These are phyloP conservation scores for Baorangia bicolor DNA, from an alignment of 768 basidiomycete species.

Conservation along the genomic window DNA sequence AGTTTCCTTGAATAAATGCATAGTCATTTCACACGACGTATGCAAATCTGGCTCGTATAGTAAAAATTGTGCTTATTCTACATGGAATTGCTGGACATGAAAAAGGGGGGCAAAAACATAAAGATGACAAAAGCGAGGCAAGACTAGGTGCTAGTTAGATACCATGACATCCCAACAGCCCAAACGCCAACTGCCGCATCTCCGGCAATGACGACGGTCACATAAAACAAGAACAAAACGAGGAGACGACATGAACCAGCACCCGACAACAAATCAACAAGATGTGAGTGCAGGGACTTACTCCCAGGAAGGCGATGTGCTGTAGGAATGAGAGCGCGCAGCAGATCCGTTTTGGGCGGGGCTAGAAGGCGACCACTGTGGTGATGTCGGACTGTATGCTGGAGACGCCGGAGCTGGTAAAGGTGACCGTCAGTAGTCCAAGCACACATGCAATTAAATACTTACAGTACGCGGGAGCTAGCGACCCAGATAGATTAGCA, in stretches of 20 bases:
- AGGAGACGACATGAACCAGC: slow-evolving; percentile 10
- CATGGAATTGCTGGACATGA: slow-evolving; percentile 33
- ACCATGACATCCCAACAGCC: slow-evolving; percentile 12
- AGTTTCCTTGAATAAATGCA: slow-evolving; percentile 1
- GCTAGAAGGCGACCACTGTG: slow-evolving; percentile 80
- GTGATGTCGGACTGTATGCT: slow-evolving; percentile 83
- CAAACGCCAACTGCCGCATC: slow-evolving; percentile 1
- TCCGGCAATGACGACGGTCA: slow-evolving; percentile 7
- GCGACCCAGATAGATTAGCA: slow-evolving; percentile 4
- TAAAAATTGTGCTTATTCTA: slow-evolving; percentile 35
- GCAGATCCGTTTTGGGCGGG: slow-evolving; percentile 57
- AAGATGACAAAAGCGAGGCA: slow-evolving; percentile 14
- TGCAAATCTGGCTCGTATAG: slow-evolving; percentile 21
- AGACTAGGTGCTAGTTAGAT: slow-evolving; percentile 26
- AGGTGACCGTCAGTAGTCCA: slow-evolving; percentile 15
- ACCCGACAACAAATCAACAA: slow-evolving; percentile 14
- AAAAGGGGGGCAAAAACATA: slow-evolving; percentile 7
- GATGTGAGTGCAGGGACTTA: slow-evolving; percentile 21
- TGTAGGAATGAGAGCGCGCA: slow-evolving; percentile 42
- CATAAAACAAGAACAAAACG: slow-evolving; percentile 1
- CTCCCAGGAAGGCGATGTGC: slow-evolving; percentile 54
- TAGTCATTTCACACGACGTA: neutral
- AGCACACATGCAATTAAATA: neutral
- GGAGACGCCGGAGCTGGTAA: slow-evolving; percentile 75
- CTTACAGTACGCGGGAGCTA: slow-evolving; percentile 82